Evolutionary conservation across 2,329 filamentous ascomycete species (phyloP).

Genomic region (Aspergillus nomiae): DNA sequence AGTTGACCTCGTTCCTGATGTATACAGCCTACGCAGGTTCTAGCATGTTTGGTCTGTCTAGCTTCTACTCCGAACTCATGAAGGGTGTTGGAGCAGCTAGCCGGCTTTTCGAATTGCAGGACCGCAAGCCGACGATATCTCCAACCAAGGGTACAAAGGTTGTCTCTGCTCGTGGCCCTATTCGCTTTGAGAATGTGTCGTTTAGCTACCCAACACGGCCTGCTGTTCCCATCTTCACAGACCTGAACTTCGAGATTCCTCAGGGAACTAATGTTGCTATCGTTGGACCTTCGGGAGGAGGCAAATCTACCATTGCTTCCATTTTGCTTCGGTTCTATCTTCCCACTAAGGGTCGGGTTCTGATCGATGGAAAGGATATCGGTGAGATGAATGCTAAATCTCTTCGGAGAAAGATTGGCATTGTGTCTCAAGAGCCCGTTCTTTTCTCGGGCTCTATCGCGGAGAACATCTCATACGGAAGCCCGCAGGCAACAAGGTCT

Average conservation of each 20-base stretch:
- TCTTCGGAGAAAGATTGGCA: conserved; percentile 85
- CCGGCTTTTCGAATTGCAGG: conserved; percentile 91
- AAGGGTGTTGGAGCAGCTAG: conserved; percentile 98
- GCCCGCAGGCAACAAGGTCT: conserved; percentile 71
- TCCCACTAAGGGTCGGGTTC: conserved; percentile 74
- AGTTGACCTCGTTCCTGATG: conserved; percentile 96
- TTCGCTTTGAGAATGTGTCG: conserved; percentile 80
- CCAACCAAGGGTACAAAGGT: conserved; percentile 81
- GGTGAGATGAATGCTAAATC: conserved; percentile 89
- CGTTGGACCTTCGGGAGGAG: conserved; percentile 92
- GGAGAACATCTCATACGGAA: conserved; percentile 89
- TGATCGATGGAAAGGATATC: conserved; percentile 83
- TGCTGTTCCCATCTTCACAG: conserved; percentile 86
- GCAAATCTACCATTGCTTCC: conserved; percentile 95
- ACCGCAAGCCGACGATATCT: conserved; percentile 82
- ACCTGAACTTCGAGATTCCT: conserved; percentile 85
- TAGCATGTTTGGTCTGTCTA: conserved; percentile 89
- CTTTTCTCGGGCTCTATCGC: conserved; percentile 78
- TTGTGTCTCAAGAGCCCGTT: conserved; percentile 94
- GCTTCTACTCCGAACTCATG: conserved; percentile 98
- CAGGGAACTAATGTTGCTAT: conserved; percentile 94
- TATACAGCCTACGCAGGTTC: conserved; percentile 87
- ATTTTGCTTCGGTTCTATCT: conserved; percentile 89
- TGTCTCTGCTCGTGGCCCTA: conserved; percentile 80
- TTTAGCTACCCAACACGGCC: conserved; percentile 95